Base-by-base conservation (phyloP, 2,329 filamentous ascomycete species). In the Alternaria hordeiaustralica region DNA sequence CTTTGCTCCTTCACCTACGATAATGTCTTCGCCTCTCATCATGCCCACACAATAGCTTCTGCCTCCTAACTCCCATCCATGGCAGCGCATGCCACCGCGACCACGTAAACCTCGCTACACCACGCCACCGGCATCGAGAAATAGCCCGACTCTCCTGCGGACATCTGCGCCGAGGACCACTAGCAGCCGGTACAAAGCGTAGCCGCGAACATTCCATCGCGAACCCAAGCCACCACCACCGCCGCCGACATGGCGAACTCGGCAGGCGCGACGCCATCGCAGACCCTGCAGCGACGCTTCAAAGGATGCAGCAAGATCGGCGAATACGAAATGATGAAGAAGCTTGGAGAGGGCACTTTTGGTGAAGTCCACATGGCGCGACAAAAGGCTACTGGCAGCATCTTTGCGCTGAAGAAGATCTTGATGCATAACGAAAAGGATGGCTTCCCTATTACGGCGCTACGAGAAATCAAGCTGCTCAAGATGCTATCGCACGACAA, bases 371-470 rank as follows among this genome's bases (percentile, higher is more conserved):
- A 97, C 80, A 96, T 95, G 76, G 96, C 94, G 65, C 88, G 88
- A 65, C 93, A 92, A 26, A 90, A 88, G 74, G 91, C 87, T 74
- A 92, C 89, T 2, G 91, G 92, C 58, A 86, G 88, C 23, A 81
- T 95, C 49, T 92, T 97, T 64, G 96, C 96, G 5, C 82, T 99
- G 75, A 99, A 99, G 84, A 98, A 98, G 86, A 99, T 99, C 70
- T 89, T 99, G 70, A 97, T 98, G 92, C 96, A 98, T 80, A 97
- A 98, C 80, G 96, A 99, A 84, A 98, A 97, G 80, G 96, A 99
- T 81, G 96, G 96, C 84, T 99, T 99, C 72, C 96, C 96, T n/a
- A 99, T 99, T 68, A 99, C 96, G 1, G 95, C 96, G 7, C 87
- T 99, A 49, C 92, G 96, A 76, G 96, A 99, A 81, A 97, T 99